Conservation (phyloP, 768 basidiomycete genomes). For the Epithele typhae region DNA sequence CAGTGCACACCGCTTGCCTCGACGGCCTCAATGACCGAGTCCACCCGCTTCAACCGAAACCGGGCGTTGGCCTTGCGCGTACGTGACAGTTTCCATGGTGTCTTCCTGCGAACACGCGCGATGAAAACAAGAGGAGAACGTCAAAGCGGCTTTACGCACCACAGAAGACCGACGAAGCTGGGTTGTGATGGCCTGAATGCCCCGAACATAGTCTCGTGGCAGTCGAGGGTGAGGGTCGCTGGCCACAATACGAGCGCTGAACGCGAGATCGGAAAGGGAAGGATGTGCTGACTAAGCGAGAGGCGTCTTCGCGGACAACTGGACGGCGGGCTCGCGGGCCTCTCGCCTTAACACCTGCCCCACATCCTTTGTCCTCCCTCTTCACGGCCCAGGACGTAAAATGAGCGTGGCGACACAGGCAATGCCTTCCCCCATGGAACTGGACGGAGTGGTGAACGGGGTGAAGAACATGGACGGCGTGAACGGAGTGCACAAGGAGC, state of each 20-base stretch:
- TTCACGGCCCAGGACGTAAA: neutral
- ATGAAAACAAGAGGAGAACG: neutral
- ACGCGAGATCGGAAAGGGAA: constrained; percentile 12
- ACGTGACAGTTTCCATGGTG: constrained; percentile 86
- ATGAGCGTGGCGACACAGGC: constrained; percentile 46
- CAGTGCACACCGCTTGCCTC: constrained; percentile 78
- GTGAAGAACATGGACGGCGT: constrained; percentile 36
- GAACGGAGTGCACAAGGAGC: constrained; percentile 30
- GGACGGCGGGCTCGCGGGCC: constrained; percentile 2
- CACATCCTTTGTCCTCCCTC: constrained; percentile 21
- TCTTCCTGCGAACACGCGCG: constrained; percentile 62
- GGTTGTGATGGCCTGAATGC: constrained; percentile 73
- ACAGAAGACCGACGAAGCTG: constrained; percentile 75
- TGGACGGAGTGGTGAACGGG: constrained; percentile 39
- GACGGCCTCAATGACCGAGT: constrained; percentile 88
- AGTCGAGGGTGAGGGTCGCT: constrained; percentile 8
- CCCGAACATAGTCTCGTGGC: constrained; percentile 62
- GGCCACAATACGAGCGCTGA: constrained; percentile 5
- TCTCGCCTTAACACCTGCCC: constrained; percentile 7
- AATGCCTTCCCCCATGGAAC: constrained; percentile 21
- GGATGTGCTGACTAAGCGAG: constrained; percentile 22
- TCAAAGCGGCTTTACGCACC: constrained; percentile 43
- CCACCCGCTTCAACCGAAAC: constrained; percentile 85
- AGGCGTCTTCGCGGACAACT: neutral
- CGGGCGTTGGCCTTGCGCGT: constrained; percentile 93